Base-by-base conservation (phyloP, 805 yeast genomes). In the Teunomyces cretensis region DNA sequence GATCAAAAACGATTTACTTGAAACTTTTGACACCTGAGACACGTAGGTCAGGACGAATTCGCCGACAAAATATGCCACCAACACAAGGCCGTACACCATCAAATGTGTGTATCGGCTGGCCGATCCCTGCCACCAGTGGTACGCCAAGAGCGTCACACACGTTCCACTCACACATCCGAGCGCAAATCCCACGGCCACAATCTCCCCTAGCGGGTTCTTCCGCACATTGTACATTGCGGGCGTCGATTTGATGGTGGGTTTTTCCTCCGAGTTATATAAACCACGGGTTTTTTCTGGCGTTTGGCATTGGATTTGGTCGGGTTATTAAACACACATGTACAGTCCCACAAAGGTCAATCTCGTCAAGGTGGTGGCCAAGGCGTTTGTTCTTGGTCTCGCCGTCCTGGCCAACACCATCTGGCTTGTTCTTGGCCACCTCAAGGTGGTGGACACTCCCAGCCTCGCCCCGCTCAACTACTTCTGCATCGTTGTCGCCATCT, bases 361-460 rank as follows among this genome's bases (percentile, higher is more conserved):
- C 22, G 46, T 63, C 6, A 60, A 52, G 27, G 67, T 72, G 3
- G 61, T 64, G 9, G 36, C 50, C 39, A 69, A 70, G 51, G 62
- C 75, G 16, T 50, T 60, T 27, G 50, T 47, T n/a, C 52, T 72
- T 5, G 76, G 76, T 1, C 51, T 52, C 0, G 50, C 63, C 6
- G 13, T 61, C 12, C 48, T 61, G 38, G 31, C 52, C 26, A 59
- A 57, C 44, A 14, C 36, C 6, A 15, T 45, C 8, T 35, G 49
- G 6, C 28, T 46, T 19, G 33, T 27, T 26, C 44, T 24, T 17
- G 35, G 48, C 15, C 15, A 33, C n/a, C 15, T 30, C 12, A 19
- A 33, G 14, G n/a, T 37, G 35, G 27, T 42, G 13, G 33, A 24
- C 31, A 13, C 36, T 8, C 41, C 38, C 6, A 6, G 22, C 24